Conservation (phyloP, 2,329 filamentous ascomycete species). For the Alternaria sp. region DNA sequence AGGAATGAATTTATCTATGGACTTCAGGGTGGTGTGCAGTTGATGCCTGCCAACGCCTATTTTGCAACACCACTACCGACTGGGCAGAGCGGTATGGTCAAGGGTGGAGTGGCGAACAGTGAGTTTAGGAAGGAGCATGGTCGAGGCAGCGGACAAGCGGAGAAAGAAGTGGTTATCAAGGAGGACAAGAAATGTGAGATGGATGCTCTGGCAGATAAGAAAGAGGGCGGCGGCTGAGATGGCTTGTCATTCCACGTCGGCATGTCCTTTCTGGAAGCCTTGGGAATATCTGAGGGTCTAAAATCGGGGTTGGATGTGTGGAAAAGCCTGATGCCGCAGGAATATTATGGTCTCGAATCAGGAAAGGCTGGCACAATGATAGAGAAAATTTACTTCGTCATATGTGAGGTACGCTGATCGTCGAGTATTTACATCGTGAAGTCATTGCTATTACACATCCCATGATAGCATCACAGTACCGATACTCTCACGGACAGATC, state of each 20-base stretch:
- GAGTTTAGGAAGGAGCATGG: neutral
- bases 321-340: neutral
- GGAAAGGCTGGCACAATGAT: neutral
- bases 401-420: neutral
- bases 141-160: neutral
- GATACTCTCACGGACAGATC: neutral
- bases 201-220: neutral
- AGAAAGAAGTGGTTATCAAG: neutral
- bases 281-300: neutral
- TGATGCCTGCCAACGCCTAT: constrained; percentile 12
- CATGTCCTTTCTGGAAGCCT: neutral
- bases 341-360: neutral
- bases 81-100: neutral
- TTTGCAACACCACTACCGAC: neutral
- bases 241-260: neutral
- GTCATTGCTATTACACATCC: neutral
- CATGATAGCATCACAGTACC: neutral
- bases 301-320: neutral
- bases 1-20: constrained; percentile 23
- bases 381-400: neutral
- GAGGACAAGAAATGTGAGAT: neutral
- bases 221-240: neutral
- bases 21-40: constrained; percentile 13
- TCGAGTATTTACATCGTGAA: neutral
- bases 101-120: neutral